Evolutionary conservation across 148 eudicot species (phyloP), one percentile per base, ranked within the genome.

Genomic region (Chenopodium formosanum): DNA sequence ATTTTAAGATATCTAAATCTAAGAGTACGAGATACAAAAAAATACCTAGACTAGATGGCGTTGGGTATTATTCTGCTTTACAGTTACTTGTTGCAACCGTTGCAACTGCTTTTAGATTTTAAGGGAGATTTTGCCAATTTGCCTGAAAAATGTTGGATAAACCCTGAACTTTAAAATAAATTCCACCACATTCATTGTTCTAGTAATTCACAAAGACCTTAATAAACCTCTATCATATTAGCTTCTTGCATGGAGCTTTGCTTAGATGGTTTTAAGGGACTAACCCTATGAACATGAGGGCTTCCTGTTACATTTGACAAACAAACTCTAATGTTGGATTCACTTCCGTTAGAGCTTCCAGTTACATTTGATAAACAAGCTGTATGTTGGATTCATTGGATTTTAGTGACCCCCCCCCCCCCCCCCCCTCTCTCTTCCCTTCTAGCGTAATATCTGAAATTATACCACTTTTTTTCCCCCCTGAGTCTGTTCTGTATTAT

Each of bases 341-440:
- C 82, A 52, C 13, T 56, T 50, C 53, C 53, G 9, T 50, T 50
- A 46, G 25, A 74, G 78, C 65, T 65, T 66, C 70, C 68, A 31
- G 64, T 48, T 37, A 29, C 17, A 47, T 48, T 48, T 19, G 62
- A 66, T 23, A 27, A 44, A 58, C 66, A 37, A 58, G 32, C 27
- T 70, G 65, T 10, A 1, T 53, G 23, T 66, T 68, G 29, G 32
- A 4, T 12, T 70, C 81, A 29, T 37, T 64, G 53, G 53, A 2
- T 11, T 50, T 13, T 3, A 50, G 12, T 14, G 37, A 34, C 0
- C 37, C 37, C 37, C 3, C 37, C 0, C 37, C 4, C 37, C 37
- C 37, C 37, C 37, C 37, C 5, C 37, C 5, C 37, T 4, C 37
- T 4, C 37, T 34, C 5, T 4, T 56, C 4, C 13, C 6, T 56